Base-by-base conservation (phyloP, 1,139 yeast genomes). In the Arxiozyma telluris region DNA sequence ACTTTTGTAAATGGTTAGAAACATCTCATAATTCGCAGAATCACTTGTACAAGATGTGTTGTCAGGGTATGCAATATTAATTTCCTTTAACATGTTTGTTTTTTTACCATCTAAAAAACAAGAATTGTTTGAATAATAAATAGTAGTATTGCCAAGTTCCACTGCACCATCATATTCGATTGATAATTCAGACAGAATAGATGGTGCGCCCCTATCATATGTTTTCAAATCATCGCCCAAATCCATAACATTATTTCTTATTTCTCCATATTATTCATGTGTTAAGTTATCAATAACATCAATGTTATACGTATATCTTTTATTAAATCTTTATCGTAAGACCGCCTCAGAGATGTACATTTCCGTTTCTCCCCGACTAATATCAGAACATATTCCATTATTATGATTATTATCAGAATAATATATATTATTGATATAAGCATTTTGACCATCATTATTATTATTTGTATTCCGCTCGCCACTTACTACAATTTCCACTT, bases 221-320 rank as follows among this genome's bases (percentile, higher is more conserved):
- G 68, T 60, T 22, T 64, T 64, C 20, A 68, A 48, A 1, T 71
- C 72, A 53, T 68, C 66, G 12, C 72, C 71, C 22, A 68, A 55
- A 52, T 68, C 70, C 17, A 66, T 62, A 53, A 60, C 60, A 27
- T 27, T 27, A 27, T 27, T 27, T 27, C 11, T 27, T 62, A 60
- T 27, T 57, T 41, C 15, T 41, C 34, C 23, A 50, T 42, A 12
- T 50, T 47, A 17, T 38, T 25, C 4, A 18, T 15, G 20, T 30
- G 41, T 30, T 46, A 42, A 12, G 8, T 42, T 20, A 42, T 18
- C 8, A 46, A 27, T 46, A 25, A n/a, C 21, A 20, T 46, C 41
- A 30, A 9, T 23, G 4, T 30, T 22, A 5, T 23, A 34, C 20
- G 34, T 11, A 18, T n/a, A 12, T 20, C 18, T 9, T 8, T 27